Conservation (phyloP, 1,284 basidiomycete genomes). For the Earliella scabrosa region DNA sequence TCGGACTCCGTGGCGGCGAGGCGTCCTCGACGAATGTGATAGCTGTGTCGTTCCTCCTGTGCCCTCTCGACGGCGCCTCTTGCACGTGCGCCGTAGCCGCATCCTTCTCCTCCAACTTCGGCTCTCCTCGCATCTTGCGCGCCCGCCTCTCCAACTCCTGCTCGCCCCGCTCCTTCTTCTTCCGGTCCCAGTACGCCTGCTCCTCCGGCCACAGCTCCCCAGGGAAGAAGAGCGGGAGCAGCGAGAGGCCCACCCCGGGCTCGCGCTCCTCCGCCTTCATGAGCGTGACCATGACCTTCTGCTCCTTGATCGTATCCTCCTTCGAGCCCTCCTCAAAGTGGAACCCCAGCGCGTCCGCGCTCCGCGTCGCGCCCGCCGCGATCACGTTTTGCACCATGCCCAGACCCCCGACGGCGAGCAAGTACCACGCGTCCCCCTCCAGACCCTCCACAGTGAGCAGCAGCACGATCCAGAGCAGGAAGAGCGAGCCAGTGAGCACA, state of each 20-base stretch:
- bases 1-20: neutral
- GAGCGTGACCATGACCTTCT: slow-evolving; percentile 28
- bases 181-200: slow-evolving; percentile 16
- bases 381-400: slow-evolving; percentile 32
- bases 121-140: neutral
- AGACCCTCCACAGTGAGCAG: slow-evolving; percentile 28
- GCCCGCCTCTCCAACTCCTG: slow-evolving; percentile 3
- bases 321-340: slow-evolving; percentile 16
- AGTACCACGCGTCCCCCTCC: slow-evolving; percentile 24
- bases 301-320: slow-evolving; percentile 8
- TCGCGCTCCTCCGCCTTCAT: slow-evolving; percentile 24
- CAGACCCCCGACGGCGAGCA: slow-evolving; percentile 26
- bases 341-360: slow-evolving; percentile 24
- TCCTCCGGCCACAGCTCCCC: slow-evolving; percentile 25
- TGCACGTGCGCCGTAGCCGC: neutral
- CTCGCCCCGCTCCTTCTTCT: slow-evolving; percentile 1
- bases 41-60: neutral
- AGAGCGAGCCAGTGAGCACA: slow-evolving; percentile 18
- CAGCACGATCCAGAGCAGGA: slow-evolving; percentile 25
- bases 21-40: neutral
- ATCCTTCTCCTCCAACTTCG: neutral
- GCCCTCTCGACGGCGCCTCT: neutral
- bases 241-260: slow-evolving; percentile 18
- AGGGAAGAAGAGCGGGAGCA: slow-evolving; percentile 28
- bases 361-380: slow-evolving; percentile 24